These are phyloP conservation scores for Delitschia confertaspora DNA, from an alignment of 495 filamentous ascomycete species.

Conservation along the genomic window DNA sequence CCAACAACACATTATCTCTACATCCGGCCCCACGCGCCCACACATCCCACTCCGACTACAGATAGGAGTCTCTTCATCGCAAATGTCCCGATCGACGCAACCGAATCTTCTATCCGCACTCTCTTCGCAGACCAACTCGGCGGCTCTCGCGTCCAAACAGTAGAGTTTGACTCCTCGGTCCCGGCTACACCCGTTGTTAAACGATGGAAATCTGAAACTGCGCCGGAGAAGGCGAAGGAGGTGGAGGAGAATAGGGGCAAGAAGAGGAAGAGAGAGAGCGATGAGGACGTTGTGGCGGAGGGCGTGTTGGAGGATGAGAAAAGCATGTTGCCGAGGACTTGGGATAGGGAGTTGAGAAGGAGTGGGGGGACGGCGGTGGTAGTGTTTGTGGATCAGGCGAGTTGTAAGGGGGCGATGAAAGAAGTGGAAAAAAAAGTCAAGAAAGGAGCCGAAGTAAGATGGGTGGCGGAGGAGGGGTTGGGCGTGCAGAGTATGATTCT, in stretches of 20 bases:
- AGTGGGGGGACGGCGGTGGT: conserved; percentile 74
- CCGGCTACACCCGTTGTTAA: conserved; percentile 5
- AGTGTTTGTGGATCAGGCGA: conserved; percentile 70
- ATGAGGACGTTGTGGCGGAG: conserved; percentile 40
- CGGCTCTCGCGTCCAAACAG: conserved; percentile 63
- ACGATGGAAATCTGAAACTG: not conserved
- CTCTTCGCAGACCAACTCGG: conserved; percentile 59
- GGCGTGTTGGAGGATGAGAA: conserved; percentile 39
- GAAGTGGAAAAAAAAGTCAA: conserved; percentile 56
- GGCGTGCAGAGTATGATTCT: conserved; percentile 18
- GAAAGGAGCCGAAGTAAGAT: conserved; percentile 42
- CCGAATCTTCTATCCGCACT: conserved; percentile 61
- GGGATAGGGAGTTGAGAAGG: conserved; percentile 61
- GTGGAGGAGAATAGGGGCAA: conserved; percentile 37
- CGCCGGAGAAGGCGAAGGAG: conserved; percentile 43
- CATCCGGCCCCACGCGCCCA: conserved; percentile 69
- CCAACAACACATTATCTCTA: conserved; percentile 68
- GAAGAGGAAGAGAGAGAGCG: conserved; percentile 38
- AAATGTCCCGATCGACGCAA: conserved; percentile 81
- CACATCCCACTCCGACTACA: conserved; percentile 53
- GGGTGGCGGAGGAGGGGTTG: conserved; percentile 47
- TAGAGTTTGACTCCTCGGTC: conserved; percentile 52
- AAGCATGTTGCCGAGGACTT: conserved; percentile 52
- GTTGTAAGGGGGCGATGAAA: conserved; percentile 62
- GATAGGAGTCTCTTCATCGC: conserved; percentile 71